Base-by-base conservation (phyloP, 768 basidiomycete species). In the Collybiopsis luxurians region DNA sequence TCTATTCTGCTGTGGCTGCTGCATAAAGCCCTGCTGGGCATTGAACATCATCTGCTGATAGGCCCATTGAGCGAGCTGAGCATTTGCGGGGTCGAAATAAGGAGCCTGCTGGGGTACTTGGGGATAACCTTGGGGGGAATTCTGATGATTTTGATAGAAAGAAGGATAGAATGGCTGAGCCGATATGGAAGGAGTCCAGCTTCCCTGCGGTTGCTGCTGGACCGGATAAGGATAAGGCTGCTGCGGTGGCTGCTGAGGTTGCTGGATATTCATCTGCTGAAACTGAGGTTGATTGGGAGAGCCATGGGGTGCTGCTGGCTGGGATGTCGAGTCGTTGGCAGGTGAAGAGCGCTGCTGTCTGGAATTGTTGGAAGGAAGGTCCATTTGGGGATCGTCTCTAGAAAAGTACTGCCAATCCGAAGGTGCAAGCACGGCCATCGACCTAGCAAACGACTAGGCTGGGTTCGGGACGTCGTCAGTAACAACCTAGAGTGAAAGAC, bases 1-100 rank as follows among this genome's bases (percentile, higher is more conserved):
- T 65, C 72, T 26, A 10, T 28, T 12, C 50, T 78, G 78, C 64
- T 78, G 70, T 60, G 75, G 77, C 58, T 75, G 74, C 59, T 63
- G 69, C 28, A 69, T 67, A 64, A 77, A 79, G 45, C 73, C 75
- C 46, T 83, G 82, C 62, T 85, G 82, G 46, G 85, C 85, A 64
- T 82, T 85, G 74, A 84, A 88, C 85, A 93, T 85, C 90, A 92
- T 92, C 66, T 92, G 90, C 71, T 92, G 90, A 73, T 93, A 93
- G 36, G 90, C 89, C 90, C 91, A 93, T 69, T 90, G 89, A 2
- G 89, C 86, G 55, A 90, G 82, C 61, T 87, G 88, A 52, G 87
- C 87, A 61, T 87, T 85, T 11, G 82, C 71, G 13, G 87, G 88
- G 70, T 92, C 89, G 64, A 85, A 90, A 68, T 83, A 90, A n/a